A percentile compares a stretch with the other conserved stretches of the same genome.
Evolutionary conservation across 2,329 filamentous ascomycete species (phyloP).

Genomic region (Tolypocladium tropicale): DNA sequence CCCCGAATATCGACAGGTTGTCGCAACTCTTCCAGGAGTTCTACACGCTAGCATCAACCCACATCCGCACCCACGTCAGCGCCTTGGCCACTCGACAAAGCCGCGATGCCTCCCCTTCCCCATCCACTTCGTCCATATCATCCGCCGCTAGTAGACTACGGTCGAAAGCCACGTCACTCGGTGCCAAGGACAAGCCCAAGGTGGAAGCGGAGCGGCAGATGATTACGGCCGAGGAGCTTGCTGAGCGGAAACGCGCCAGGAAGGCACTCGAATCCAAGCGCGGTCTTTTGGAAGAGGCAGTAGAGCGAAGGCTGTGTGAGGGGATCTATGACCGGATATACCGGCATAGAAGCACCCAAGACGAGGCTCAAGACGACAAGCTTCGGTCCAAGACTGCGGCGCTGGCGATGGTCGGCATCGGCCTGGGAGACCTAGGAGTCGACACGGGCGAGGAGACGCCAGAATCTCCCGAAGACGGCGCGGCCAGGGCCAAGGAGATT

Average conservation of each 20-base stretch:
- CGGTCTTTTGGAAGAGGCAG: conserved; percentile 72
- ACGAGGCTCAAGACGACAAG: conserved; percentile 91
- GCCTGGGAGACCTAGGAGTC: conserved; percentile 72
- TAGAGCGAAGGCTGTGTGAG: conserved; percentile 79
- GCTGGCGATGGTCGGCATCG: conserved; percentile 82
- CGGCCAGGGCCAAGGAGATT: conserved; percentile 56
- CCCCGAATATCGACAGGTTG: conserved; percentile 72
- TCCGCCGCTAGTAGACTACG: conserved; percentile 47
- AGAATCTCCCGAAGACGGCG: conserved; percentile 45
- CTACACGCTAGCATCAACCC: conserved; percentile 68
- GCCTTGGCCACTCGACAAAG: conserved; percentile 66
- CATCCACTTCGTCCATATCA: conserved; percentile 42
- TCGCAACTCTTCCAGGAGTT: conserved; percentile 91
- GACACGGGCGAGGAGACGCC: conserved; percentile 53
- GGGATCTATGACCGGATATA: conserved; percentile 82
- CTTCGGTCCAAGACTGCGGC: conserved; percentile 89
- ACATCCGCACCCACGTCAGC: conserved; percentile 80
- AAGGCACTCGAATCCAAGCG: conserved; percentile 71
- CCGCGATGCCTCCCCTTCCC: conserved; percentile 50
- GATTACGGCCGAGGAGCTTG: conserved; percentile 79
- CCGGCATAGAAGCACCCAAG: conserved; percentile 81
- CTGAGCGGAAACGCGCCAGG: conserved; percentile 67
- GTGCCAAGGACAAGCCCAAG: conserved; percentile 40
- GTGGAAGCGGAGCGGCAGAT: conserved; percentile 61
- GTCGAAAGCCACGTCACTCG: conserved; percentile 43